These are phyloP conservation scores for Aspergillus funiculosus DNA, from an alignment of 495 filamentous ascomycete species.

Conservation along the genomic window DNA sequence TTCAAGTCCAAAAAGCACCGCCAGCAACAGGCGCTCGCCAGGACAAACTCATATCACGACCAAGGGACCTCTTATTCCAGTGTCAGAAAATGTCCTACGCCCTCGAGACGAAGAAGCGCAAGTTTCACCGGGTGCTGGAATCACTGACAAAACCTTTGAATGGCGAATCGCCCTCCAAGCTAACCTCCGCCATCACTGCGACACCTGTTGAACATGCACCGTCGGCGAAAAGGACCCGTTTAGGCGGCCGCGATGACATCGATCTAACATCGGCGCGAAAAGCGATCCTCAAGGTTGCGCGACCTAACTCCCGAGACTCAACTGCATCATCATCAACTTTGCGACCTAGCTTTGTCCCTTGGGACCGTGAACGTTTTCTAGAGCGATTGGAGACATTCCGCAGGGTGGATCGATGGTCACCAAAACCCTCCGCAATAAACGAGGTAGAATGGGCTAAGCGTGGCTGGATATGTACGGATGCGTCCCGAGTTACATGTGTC, in stretches of 20 bases:
- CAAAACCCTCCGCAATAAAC: constrained; percentile 68
- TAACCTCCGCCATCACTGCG: constrained; percentile 9
- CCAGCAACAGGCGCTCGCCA: neutral
- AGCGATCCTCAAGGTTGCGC: constrained; percentile 24
- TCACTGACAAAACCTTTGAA: constrained; percentile 37
- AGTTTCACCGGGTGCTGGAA: constrained; percentile 54
- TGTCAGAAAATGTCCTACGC: constrained; percentile 45
- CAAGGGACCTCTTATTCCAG: neutral
- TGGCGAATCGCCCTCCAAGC: constrained; percentile 28
- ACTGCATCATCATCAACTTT: constrained; percentile 24
- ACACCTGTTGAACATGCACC: constrained; percentile 30
- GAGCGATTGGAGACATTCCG: constrained; percentile 79
- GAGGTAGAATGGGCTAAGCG: constrained; percentile 95
- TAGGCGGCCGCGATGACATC: constrained; percentile 24
- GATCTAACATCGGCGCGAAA: constrained; percentile 25
- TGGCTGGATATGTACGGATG: constrained; percentile 82
- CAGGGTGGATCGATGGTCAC: constrained; percentile 79
- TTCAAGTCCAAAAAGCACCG: neutral
- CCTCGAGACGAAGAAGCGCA: constrained; percentile 50
- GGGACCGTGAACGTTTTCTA: constrained; percentile 78
- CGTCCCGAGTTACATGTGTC: constrained; percentile 74
- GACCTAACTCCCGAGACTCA: constrained; percentile 20
- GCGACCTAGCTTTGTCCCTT: constrained; percentile 68
- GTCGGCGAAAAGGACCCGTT: constrained; percentile 37
- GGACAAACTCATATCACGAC: neutral